These are phyloP conservation scores for Pseudocercospora vitis DNA, from an alignment of 2,329 filamentous ascomycete genomes.

Conservation along the genomic window DNA sequence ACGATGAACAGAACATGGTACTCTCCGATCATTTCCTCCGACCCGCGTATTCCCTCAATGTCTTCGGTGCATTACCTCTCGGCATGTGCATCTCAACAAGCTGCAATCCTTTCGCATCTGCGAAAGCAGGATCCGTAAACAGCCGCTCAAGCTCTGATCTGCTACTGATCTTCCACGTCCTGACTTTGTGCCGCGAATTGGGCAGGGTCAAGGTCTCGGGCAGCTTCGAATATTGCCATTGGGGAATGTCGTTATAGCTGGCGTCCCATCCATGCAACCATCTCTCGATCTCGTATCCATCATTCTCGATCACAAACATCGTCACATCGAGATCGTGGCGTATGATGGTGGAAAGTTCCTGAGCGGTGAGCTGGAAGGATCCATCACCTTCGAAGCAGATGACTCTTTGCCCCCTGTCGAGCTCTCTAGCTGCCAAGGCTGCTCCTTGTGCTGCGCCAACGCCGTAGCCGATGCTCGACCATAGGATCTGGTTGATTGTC, in stretches of 20 bases:
- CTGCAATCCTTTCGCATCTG: slow-evolving; percentile 18
- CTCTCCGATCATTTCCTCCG: slow-evolving; percentile 6
- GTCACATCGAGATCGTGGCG: slow-evolving; percentile 38
- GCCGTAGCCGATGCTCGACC: slow-evolving; percentile 66
- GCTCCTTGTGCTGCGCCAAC: slow-evolving; percentile 66
- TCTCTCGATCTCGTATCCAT: slow-evolving; percentile 50
- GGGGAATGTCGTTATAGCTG: slow-evolving; percentile 22
- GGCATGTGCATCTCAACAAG: slow-evolving; percentile 22
- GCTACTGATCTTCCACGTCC: slow-evolving; percentile 16
- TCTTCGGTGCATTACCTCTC: slow-evolving; percentile 19
- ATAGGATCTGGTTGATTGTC: slow-evolving; percentile 76
- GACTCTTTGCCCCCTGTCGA: slow-evolving; percentile 33
- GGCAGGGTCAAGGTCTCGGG: slow-evolving; percentile 12
- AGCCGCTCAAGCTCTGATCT: slow-evolving; percentile 15
- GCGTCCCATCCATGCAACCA: slow-evolving; percentile 46
- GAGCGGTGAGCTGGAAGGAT: slow-evolving; percentile 64
- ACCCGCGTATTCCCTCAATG: slow-evolving; percentile 13
- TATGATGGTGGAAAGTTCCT: slow-evolving; percentile 66
- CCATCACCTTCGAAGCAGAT: slow-evolving; percentile 53
- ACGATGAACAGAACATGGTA: no score
- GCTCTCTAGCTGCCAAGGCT: slow-evolving; percentile 71
- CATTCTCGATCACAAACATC: slow-evolving; percentile 49
- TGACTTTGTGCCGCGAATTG: slow-evolving; percentile 11
- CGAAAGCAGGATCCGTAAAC: slow-evolving; percentile 16
- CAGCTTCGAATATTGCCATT: slow-evolving; percentile 19